Evolutionary conservation across 345 rosid species (phyloP), one percentile per base, ranked within the genome.

Genomic region (Aurinia saxatilis): DNA sequence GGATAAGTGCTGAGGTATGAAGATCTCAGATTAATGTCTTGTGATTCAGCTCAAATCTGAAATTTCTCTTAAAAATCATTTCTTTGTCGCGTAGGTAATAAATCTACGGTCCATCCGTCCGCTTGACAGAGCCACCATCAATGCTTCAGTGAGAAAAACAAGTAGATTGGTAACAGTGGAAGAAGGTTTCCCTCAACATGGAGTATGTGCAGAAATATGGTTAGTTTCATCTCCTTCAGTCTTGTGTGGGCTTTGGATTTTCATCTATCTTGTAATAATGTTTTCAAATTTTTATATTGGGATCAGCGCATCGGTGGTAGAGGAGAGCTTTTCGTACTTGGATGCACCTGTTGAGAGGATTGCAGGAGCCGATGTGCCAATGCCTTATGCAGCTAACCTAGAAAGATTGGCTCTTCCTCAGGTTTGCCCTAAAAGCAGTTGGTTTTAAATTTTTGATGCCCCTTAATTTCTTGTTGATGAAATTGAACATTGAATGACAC

Each of bases 181-280:
- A 73, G 96, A 89, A 82, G 96, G 91, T 45, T 86, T 86, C 72
- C 98, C 96, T 52, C 95, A 91, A 68, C 88, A 89, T 63, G 98
- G 95, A 49, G 83, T 93, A 48, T 92, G 99, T 10, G 96, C 99
- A 39, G 99, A 90, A 71, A 93, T 90, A 78, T 87, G 96, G 95
- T 79, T 7, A 37, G 19, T 39, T 35, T 63, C 16, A 53, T n/a
- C 9, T 19, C 21, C 40, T 71, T 29, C 62, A 21, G 10, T 8
- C 17, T 13, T 6, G 5, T 58, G 42, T 12, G 30, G 8, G 4
- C 10, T 10, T 3, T 6, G 27, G 5, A 15, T 27, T 2, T 4
- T 19, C 33, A 23, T n/a, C 16, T 42, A 23, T n/a, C 16, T 10
- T 9, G 6, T 42, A 30, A 17, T n/a, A n/a, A n/a, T n/a, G n/a